phyloP scores from a whole-genome alignment of 345 rosid species.

The Kandelia obovata region DNA sequence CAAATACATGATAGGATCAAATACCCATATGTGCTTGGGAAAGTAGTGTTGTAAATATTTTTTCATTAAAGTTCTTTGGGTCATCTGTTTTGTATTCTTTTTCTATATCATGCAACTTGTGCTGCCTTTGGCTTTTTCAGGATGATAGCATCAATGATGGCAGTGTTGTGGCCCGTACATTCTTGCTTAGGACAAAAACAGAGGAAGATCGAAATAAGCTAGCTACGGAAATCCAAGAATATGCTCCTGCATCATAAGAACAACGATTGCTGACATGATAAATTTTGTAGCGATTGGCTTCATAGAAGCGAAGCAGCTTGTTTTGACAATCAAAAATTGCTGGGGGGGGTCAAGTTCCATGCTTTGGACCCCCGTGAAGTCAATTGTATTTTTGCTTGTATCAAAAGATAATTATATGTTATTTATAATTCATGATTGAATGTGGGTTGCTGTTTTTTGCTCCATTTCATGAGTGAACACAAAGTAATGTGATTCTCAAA shows the following conservation, averaged over 20 bases:
- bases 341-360: constrained; percentile 18
- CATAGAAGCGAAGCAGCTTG: constrained; percentile 15
- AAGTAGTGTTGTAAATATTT: too few relatives aligned
- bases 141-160: constrained; percentile 43
- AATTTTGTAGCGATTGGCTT: constrained; percentile 23
- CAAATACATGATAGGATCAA: too few relatives aligned
- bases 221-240: constrained; percentile 71
- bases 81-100: neutral
- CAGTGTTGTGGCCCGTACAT: constrained; percentile 61
- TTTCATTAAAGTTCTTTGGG: too few relatives aligned
- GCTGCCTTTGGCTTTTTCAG: constrained; percentile 35
- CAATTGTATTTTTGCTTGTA: constrained; percentile 28
- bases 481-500: too few relatives aligned
- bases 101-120: neutral
- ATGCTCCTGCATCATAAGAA: constrained; percentile 63
- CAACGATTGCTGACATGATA: neutral
- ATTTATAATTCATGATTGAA: too few relatives aligned
- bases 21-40: too few relatives aligned
- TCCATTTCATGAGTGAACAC: too few relatives aligned
- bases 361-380: constrained; percentile 3
- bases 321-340: constrained; percentile 16
- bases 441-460: too few relatives aligned
- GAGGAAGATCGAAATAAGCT: constrained; percentile 74
- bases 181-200: constrained; percentile 69
- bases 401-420: constrained; percentile 8